Conservation (phyloP, 148 eudicot genomes). For the Spergularia bocconei region DNA sequence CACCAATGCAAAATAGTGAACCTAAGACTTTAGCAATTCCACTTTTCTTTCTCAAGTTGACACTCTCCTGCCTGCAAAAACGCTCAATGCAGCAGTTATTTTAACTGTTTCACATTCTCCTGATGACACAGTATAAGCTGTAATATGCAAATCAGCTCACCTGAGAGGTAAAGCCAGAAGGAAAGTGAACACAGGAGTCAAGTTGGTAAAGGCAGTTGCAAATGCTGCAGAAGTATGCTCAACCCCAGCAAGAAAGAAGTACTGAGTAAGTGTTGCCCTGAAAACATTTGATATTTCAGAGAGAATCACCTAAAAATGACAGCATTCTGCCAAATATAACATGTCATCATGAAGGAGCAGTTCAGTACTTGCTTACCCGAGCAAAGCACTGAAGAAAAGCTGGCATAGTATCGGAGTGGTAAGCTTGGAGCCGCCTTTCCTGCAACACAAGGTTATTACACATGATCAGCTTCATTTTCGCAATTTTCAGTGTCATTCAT, state of each 20-base stretch:
- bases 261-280: constrained; percentile 69
- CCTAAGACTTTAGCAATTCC: constrained; percentile 69
- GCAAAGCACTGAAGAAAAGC: constrained; percentile 63
- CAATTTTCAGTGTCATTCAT: neutral
- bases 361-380: constrained; percentile 31
- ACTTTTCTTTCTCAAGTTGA: constrained; percentile 46
- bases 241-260: constrained; percentile 54
- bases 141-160: constrained; percentile 26
- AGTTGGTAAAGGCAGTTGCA: constrained; percentile 58
- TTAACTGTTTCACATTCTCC: neutral
- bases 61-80: constrained; percentile 56
- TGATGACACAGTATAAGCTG: neutral
- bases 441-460: constrained; percentile 31
- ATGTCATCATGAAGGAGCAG: neutral
- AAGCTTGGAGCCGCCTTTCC: constrained; percentile 53
- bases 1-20: constrained; percentile 45
- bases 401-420: constrained; percentile 38
- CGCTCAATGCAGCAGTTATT: constrained; percentile 12
- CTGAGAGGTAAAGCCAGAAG: constrained; percentile 59
- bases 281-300: constrained; percentile 13
- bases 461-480: neutral
- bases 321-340: neutral
- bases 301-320: neutral
- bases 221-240: constrained; percentile 64
- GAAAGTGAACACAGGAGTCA: constrained; percentile 64